Base-by-base conservation (phyloP, 148 eudicot genomes). In the Persicaria tinctoria region DNA sequence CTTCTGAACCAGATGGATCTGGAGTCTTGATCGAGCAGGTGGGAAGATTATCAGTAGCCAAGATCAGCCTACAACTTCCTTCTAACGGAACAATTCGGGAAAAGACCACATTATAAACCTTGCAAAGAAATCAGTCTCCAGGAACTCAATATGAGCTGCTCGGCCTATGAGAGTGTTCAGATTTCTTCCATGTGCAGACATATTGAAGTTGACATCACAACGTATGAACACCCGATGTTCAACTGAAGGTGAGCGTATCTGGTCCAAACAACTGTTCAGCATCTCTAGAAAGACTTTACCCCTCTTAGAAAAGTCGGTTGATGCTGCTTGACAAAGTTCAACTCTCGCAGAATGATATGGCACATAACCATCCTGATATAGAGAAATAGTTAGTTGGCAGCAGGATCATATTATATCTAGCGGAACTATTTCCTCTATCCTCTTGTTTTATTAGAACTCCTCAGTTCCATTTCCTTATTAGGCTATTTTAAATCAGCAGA, bases 271-370 rank as follows among this genome's bases (percentile, higher is more conserved):
- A 73, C 80, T 78, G 77, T 94, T 94, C 53, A 94, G 81, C 97
- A 94, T 94, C 73, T 94, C 98, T 59, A 87, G 77, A 77, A 94
- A 94, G 46, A 82, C 75, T 78, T 87, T 86, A 9, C 97, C 97
- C 82, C 84, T 89, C 76, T 86, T 94, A 46, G 98, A 90, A 80
- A 81, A 81, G 84, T 94, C 98, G 10, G 86, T 84, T 54, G 96
- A 91, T 76, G 98, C 87, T 76, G 90, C 90, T 72, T 88, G 92
- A 76, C 89, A 91, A 74, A 85, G 74, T 78, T 94, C 98, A 11
- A 94, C 85, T 86, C 98, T 84, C 18, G 98, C 98, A 18, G 98
- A 94, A 85, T 94, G 98, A 80, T 94, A 91, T 9, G 98, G 98
- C 46, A 94, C 98, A 80, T 94, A 94, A 72, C 98, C 98, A 78